Evolutionary conservation across 2,329 filamentous ascomycete species (phyloP), one percentile per base, ranked within the genome.

Genomic region (Aspergillus sp.): DNA sequence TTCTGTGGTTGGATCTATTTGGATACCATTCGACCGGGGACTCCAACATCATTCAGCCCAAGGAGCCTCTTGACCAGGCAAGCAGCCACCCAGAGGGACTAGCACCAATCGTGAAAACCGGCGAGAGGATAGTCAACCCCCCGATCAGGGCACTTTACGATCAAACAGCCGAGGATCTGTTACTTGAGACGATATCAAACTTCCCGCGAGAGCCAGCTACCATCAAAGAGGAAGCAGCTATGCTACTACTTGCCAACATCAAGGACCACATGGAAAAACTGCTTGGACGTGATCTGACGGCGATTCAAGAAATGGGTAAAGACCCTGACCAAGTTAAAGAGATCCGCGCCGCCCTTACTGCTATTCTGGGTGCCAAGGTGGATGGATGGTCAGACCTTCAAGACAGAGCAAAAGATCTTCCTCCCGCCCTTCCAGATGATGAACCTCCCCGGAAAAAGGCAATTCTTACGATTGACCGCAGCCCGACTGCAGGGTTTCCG

Each of bases 1-100:
- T 87, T 64, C 77, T 88, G 2, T 88, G 85, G 85, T 73, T 87
- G 39, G 83, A 86, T 68, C 76, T 88, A 2, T 88, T 88, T 64
- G 86, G 87, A 52, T 83, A 82, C 60, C 79, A 82, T 51, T 77
- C 76, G 3, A 77, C 76, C 12, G 75, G 74, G 8, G 76, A 78
- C 61, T 75, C 77, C 15, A 78, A 77, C 60, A 76, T 77, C 49
- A 77, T 78, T 23, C 74, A 75, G 44, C 75, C 76, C 19, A 74
- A 71, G 54, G 75, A 77, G 37, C 75, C 77, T 7, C 63, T 78
- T 49, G 77, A 78, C 50, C 70, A 71, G 46, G 65, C 68, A 4
- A 69, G 65, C 50, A 65, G 68, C 55, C 64, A 70, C 5, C 64
- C 69, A 4, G 73, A 77, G 55, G 75, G 76, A 6, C 67, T 76